Conservation (phyloP, 129 eudicot genomes). For the Flaveria robusta region DNA sequence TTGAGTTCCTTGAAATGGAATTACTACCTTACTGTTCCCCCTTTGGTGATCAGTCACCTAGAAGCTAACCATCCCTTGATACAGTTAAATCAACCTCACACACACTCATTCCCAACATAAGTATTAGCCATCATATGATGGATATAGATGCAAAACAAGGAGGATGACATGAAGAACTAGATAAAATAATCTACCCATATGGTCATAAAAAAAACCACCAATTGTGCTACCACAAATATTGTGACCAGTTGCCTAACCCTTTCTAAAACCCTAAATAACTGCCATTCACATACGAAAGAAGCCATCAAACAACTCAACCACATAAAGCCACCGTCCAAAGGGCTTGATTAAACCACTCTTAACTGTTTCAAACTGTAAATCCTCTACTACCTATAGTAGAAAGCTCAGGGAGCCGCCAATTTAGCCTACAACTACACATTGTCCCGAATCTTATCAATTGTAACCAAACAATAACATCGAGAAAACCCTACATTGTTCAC, state of each 20-base stretch:
- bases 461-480: not conserved
- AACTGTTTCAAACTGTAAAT: not conserved
- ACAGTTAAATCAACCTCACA: not conserved
- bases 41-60: too few relatives aligned
- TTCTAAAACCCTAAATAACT: not conserved
- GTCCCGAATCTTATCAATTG: not conserved
- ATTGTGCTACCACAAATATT: not conserved
- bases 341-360: too few relatives aligned
- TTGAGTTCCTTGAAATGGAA: not conserved
- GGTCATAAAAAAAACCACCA: not conserved
- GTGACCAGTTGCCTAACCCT: not conserved
- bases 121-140: not conserved
- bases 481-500: slow-evolving; percentile 2
- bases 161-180: not conserved
- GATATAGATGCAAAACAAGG: not conserved
- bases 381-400: not conserved
- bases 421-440: not conserved
- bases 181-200: not conserved
- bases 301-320: not conserved
- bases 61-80: not conserved
- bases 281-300: not conserved
- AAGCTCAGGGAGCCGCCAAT: not conserved
- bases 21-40: not conserved
- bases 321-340: not conserved
- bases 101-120: not conserved